Base-by-base conservation (phyloP, 306 rosid genomes). In the Delonix regia region DNA sequence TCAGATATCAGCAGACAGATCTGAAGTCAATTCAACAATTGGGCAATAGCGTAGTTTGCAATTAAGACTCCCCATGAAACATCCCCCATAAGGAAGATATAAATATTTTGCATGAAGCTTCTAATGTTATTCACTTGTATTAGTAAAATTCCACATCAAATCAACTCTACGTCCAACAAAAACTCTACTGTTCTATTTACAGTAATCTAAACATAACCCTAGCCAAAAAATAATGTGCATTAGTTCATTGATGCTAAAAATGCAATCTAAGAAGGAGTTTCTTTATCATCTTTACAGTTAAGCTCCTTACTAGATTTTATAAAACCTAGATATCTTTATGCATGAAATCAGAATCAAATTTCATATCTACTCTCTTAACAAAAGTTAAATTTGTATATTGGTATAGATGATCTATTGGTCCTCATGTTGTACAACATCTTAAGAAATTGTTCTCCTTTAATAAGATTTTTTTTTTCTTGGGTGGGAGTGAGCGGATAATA, bases 401-500 rank as follows among this genome's bases (percentile, higher is more conserved):
- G 7, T 19, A 74, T 36, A n/a, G 11, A 38, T 18, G 16, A n/a
- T 36, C 14, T 64, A 63, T 34, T 12, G 5, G 45, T n/a, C 60
- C 69, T 44, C 78, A 22, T 68, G 16, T 68, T 25, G 57, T 22
- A 73, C 71, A 39, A 70, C 60, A 45, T 62, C 66, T 61, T 75
- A 1, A 69, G 4, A 16, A 39, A 19, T 36, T n/a, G 16, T n/a
- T 19, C 76, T 45, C 82, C 49, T 18, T 69, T 66, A 55, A 42
- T 63, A 39, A 71, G 24, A 76, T 75, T 57, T 27, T 18, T 70
- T 42, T 60, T 34, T n/a, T n/a, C n/a, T n/a, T n/a, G n/a, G n/a
- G 49, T 4, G 6, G 9, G 33, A n/a, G n/a, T n/a, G n/a, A n/a
- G 48, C 8, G 61, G n/a, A 19, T 33, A 57, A 71, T 14, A 24